phyloP scores from a whole-genome alignment of 345 rosid species.

The Excoecaria cochinchinensis region DNA sequence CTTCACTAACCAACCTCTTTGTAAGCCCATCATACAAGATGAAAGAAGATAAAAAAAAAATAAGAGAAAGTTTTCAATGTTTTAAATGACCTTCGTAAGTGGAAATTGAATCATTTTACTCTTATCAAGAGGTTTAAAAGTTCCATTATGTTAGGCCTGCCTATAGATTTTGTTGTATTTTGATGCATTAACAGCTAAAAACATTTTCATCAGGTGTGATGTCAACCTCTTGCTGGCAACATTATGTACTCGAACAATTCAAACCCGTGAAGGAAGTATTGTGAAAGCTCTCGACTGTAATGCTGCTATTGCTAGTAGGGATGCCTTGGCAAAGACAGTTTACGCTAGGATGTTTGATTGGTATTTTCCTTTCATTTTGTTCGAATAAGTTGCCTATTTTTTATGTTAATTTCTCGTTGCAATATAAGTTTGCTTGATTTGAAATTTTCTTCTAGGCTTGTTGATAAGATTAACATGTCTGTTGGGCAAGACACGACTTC shows the following conservation, averaged over 20 bases:
- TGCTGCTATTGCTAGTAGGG: conserved; percentile 95
- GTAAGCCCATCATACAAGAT: background rate
- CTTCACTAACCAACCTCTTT: background rate
- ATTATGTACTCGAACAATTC: conserved; percentile 85
- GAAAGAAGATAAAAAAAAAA: background rate
- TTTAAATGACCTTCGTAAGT: background rate
- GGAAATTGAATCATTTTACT: background rate
- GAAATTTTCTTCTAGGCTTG: conserved; percentile 60
- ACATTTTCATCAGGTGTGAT: conserved; percentile 68
- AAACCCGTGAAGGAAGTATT: conserved; percentile 93
- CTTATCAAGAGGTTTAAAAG: background rate
- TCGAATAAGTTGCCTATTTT: conserved; percentile 4
- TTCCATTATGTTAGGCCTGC: background rate
- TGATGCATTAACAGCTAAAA: conserved; percentile 6
- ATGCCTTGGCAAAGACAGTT: conserved; percentile 93
- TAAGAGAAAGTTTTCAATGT: background rate
- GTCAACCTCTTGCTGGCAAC: conserved; percentile 68
- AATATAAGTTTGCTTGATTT: conserved; percentile 19
- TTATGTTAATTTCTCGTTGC: background rate
- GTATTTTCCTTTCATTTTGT: conserved; percentile 38
- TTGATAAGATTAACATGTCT: conserved; percentile 84
- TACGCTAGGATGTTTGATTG: conserved; percentile 94
- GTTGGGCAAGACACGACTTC: conserved; percentile 90
- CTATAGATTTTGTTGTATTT: conserved; percentile 2
- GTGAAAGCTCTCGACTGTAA: conserved; percentile 83